Evolutionary conservation across 2,329 filamentous ascomycete species (phyloP).

Genomic region (Aureobasidium sp.): DNA sequence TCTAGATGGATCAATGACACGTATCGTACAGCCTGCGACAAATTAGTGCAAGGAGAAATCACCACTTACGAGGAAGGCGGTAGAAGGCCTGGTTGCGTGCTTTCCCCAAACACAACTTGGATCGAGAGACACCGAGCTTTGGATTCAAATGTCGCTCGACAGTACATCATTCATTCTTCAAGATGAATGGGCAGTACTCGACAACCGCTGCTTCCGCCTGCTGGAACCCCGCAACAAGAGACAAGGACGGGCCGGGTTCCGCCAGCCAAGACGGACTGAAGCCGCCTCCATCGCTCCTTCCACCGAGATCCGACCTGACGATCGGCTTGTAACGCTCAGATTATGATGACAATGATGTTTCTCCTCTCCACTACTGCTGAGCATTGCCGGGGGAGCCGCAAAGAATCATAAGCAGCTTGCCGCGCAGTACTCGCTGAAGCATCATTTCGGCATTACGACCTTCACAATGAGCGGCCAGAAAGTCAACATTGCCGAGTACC

Average conservation of each 20-base stretch:
- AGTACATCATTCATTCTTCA: too few relatives aligned
- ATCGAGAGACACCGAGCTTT: too few relatives aligned
- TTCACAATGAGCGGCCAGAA: neutral
- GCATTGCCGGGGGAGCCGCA: neutral
- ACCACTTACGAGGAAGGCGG: too few relatives aligned
- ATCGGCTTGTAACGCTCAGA: neutral
- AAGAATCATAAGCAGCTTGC: neutral
- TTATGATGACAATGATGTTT: neutral
- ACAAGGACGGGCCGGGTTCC: neutral
- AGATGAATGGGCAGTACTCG: too few relatives aligned
- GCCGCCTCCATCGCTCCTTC: neutral
- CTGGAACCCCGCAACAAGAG: neutral
- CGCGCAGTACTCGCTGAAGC: neutral
- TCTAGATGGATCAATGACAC: neutral
- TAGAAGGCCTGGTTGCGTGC: too few relatives aligned
- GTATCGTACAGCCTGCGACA: neutral
- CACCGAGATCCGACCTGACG: neutral
- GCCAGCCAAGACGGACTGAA: neutral
- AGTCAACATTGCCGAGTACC: slow-evolving; percentile 21
- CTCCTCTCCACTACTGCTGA: neutral
- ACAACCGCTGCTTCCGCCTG: too few relatives aligned
- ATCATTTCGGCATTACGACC: neutral
- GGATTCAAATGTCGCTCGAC: too few relatives aligned
- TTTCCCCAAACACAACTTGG: too few relatives aligned
- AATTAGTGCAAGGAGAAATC: too few relatives aligned